Evolutionary conservation across 345 rosid genomes (phyloP).

Genomic region (Pistacia atlantica): DNA sequence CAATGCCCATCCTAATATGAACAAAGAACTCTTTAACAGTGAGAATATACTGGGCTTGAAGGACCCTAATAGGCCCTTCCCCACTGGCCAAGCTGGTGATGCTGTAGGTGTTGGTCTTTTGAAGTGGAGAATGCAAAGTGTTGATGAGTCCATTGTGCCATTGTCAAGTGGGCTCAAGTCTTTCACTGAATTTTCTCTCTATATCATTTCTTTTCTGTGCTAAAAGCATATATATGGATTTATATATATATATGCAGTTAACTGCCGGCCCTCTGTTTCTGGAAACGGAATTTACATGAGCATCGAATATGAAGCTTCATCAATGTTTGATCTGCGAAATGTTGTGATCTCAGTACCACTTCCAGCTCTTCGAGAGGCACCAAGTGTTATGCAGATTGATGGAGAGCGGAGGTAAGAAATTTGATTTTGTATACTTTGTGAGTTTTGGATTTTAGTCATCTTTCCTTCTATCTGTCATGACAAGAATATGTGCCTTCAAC

Average conservation of each 20-base stretch:
- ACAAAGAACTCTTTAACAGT: slow-evolving; percentile 74
- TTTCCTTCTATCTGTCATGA: not conserved
- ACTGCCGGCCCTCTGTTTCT: slow-evolving; percentile 99
- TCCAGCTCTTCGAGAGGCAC: slow-evolving; percentile 94
- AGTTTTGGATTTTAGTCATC: not conserved
- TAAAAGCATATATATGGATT: slow-evolving; percentile 14
- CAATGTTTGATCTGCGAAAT: slow-evolving; percentile 87
- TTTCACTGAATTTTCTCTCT: slow-evolving; percentile 1
- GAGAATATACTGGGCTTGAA: slow-evolving; percentile 85
- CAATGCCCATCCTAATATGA: slow-evolving; percentile 97
- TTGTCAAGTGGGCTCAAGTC: slow-evolving; percentile 72
- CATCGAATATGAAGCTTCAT: slow-evolving; percentile 96
- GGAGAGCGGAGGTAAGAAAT: slow-evolving; percentile 90
- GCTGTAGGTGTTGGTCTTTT: slow-evolving; percentile 91
- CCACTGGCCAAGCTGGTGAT: slow-evolving; percentile 85
- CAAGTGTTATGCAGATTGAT: slow-evolving; percentile 77
- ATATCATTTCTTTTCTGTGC: slow-evolving; percentile 17
- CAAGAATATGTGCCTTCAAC: not conserved
- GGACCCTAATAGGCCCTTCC: slow-evolving; percentile 95
- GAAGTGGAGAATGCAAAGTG: slow-evolving; percentile 98
- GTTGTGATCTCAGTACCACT: slow-evolving; percentile 90
- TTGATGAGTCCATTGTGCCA: slow-evolving; percentile 97
- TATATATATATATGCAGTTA: slow-evolving; percentile 57
- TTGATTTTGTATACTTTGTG: not conserved
- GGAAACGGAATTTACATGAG: slow-evolving; percentile 94